Evolutionary conservation across 306 rosid genomes (phyloP).

Genomic region (Dicorynia guianensis): DNA sequence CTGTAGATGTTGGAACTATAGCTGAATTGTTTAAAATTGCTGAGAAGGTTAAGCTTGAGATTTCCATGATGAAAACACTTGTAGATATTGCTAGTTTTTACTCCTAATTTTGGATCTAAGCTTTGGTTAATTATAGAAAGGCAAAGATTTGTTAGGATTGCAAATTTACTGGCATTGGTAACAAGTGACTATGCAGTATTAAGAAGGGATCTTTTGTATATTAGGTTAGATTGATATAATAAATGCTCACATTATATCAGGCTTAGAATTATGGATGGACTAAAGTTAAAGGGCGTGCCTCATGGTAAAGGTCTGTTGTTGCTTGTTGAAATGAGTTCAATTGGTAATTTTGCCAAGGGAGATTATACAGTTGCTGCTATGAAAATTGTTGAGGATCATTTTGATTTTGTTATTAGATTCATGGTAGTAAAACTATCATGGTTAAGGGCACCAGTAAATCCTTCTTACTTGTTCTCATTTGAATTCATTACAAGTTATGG

Average conservation of each 20-base stretch:
- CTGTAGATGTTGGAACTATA: constrained; percentile 89
- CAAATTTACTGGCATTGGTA: constrained; percentile 93
- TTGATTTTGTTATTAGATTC: no score
- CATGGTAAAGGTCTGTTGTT: constrained; percentile 85
- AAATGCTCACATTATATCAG: constrained; percentile 93
- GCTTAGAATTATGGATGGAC: constrained; percentile 94
- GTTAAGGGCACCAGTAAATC: constrained; percentile 83
- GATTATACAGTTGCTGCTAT: constrained; percentile 84
- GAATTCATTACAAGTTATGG: no score
- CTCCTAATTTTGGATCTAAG: constrained; percentile 83
- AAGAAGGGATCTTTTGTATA: constrained; percentile 89
- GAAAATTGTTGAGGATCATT: constrained; percentile 86
- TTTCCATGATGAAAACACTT: constrained; percentile 89
- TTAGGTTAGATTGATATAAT: constrained; percentile 93
- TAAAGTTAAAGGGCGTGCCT: constrained; percentile 92
- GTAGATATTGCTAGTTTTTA: constrained; percentile 95
- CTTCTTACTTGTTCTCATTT: no score
- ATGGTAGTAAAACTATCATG: constrained; percentile 93
- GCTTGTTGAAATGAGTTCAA: constrained; percentile 97
- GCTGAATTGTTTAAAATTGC: constrained; percentile 83
- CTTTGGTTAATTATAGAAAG: constrained; percentile 83
- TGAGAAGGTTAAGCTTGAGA: constrained; percentile 89
- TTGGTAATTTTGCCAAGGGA: constrained; percentile 92
- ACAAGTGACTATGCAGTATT: constrained; percentile 93
- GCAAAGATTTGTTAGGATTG: constrained; percentile 90